Percentiles rank a stretch among this genome's conserved stretches.
These are phyloP conservation scores for Tylopilus sp. DNA, from an alignment of 768 basidiomycete species.

Conservation along the genomic window DNA sequence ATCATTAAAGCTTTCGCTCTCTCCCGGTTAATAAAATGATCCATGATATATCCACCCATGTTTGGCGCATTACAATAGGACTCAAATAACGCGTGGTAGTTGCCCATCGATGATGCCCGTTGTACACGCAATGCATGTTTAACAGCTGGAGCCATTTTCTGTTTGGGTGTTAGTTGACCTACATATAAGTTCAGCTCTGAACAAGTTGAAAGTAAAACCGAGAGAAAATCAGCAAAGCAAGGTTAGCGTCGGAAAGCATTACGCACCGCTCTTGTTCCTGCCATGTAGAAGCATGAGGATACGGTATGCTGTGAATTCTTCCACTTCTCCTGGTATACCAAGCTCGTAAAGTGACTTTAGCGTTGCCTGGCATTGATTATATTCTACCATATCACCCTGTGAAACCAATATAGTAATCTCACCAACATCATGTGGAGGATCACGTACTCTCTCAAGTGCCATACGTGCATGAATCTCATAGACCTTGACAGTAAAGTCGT, in stretches of 20 bases:
- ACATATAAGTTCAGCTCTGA: slow-evolving; percentile 94
- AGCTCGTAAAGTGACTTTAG: slow-evolving; percentile 89
- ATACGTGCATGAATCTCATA: slow-evolving; percentile 99
- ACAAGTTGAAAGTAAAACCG: background rate
- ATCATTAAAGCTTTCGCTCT: slow-evolving; percentile 80
- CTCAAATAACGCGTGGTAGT: slow-evolving; percentile 90
- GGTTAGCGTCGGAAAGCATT: background rate
- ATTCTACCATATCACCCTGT: slow-evolving; percentile 97
- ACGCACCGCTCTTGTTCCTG: slow-evolving; percentile 86
- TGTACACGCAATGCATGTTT: slow-evolving; percentile 89
- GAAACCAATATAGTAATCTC: slow-evolving; percentile 18
- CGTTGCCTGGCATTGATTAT: slow-evolving; percentile 95
- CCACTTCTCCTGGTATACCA: slow-evolving; percentile 86
- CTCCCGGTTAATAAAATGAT: slow-evolving; percentile 94
- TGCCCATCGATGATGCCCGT: slow-evolving; percentile 84
- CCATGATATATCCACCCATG: slow-evolving; percentile 99
- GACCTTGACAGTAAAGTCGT: slow-evolving; percentile 94
- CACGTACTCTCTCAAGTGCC: slow-evolving; percentile 83
- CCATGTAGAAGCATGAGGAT: slow-evolving; percentile 96
- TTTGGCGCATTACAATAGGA: slow-evolving; percentile 83
- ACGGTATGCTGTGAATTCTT: slow-evolving; percentile 96
- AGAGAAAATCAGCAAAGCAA: slow-evolving; percentile 1
- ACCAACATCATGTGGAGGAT: background rate
- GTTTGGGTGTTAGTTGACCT: slow-evolving; percentile 93
- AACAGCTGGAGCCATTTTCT: slow-evolving; percentile 79